Evolutionary conservation across 169 alveolate species (phyloP), one percentile per base, ranked within the genome.

Genomic region (Plasmodium chabaudi): DNA sequence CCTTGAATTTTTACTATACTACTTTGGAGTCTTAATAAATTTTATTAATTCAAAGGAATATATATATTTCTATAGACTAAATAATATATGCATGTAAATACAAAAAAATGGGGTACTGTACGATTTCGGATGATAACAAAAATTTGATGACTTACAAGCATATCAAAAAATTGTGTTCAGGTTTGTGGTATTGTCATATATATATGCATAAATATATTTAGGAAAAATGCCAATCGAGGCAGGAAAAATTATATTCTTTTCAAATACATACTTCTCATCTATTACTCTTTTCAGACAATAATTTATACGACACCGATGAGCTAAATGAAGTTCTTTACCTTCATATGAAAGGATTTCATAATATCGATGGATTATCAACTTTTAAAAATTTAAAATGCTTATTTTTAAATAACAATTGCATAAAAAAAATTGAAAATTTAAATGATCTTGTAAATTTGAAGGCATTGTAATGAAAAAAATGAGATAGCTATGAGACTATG

Each of bases 321-420:
- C 94, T 97, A 59, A 97, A 97, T 87, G 98, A 96, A 70, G 95
- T 95, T 63, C 95, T 97, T 15, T 97, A 95, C 87, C 91, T 97
- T n/a, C 98, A 97, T 89, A 96, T 95, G 89, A 94, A 95, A 65
- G 98, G 98, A 39, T 97, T 97, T 84, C 88, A 91, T 25, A 94
- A 94, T 77, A 96, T 97, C 13, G 97, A 95, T 79, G 96, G 96
- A 68, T 75, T 97, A 39, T 97, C 95, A 10, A 93, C 94, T 34
- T 97, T 96, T 70, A 93, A 94, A 56, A 97, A 97, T 77, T 93
- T 97, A 57, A 96, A 95, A 87, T 97, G 97, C 59, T 90, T 97
- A 21, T 97, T 96, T 92, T 94, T 97, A 17, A 98, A 97, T 88
- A 98, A 98, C n/a, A 97, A 97, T 72, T 98, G 97, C 57, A 94